Base-by-base conservation (phyloP, 1,139 yeast species). In the Hemisphaericaspora lyxosophila region DNA sequence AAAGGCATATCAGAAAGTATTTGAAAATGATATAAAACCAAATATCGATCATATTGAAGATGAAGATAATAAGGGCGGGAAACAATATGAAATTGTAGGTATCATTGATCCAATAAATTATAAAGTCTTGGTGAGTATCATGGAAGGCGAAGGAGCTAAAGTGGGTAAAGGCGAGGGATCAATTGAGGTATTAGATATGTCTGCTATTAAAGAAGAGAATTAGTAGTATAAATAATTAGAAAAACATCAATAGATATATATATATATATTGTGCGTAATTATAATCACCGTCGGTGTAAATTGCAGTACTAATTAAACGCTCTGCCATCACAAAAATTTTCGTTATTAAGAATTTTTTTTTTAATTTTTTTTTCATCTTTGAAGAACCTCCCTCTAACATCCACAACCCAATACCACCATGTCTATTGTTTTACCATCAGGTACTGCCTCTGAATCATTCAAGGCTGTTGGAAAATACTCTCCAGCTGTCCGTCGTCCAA, bases 101-200 rank as follows among this genome's bases (percentile, higher is more conserved):
- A 73, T 86, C 33, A 86, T 92, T 26, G 97, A 92, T 59, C 98
- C 98, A 0, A 88, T 89, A 15, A 80, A 79, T 50, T 92, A 88
- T 58, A 77, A 92, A 49, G 79, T 69, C 13, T 67, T 85, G 38
- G 83, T 78, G 23, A 36, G 34, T 23, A 37, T 47, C 18, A 41
- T 48, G 14, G 85, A 84, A 36, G 80, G 81, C 24, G 67, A 62
- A n/a, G 56, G 51, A 26, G 66, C 74, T 17, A 73, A 71, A 43
- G 73, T 80, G 14, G 68, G 68, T 42, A 59, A 65, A 36, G 75
- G 78, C 4, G 80, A 75, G 47, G 90, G 90, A 1, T 67, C 77
- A 3, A 71, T 92, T 6, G 97, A 92, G 56, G 94, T 92, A 11
- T 64, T 92, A 44, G 97, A 89, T 49, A 83, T 88, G 82, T 95